Percentiles rank a stretch among this genome's conserved stretches.
Conservation (phyloP, 805 yeast species). For the Grigorovia yakushimaensis region DNA sequence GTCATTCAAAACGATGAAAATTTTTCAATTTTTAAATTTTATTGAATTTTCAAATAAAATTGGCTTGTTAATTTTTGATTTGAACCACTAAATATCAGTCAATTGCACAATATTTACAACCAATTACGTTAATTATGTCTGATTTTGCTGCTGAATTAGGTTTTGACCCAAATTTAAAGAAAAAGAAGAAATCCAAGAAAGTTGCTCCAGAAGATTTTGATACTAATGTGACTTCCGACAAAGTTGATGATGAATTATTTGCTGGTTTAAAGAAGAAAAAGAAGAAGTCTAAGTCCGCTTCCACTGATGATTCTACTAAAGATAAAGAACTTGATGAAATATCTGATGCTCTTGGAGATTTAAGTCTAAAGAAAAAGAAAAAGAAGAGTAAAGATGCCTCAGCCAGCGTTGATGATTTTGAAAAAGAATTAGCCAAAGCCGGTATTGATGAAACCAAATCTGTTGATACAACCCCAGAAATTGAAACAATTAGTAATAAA, state of each 20-base stretch:
- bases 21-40: not conserved
- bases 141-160: slow-evolving; percentile 38
- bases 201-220: slow-evolving; percentile 31
- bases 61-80: not conserved
- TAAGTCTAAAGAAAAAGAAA: slow-evolving; percentile 74
- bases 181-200: slow-evolving; percentile 66
- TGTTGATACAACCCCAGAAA: slow-evolving; percentile 25
- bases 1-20: not conserved
- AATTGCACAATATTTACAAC: not conserved
- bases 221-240: slow-evolving; percentile 31
- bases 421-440: slow-evolving; percentile 80
- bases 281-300: slow-evolving; percentile 51
- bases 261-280: slow-evolving; percentile 79
- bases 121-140: slow-evolving; percentile 15
- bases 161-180: slow-evolving; percentile 65
- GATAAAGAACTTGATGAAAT: slow-evolving; percentile 30
- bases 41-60: not conserved
- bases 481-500: slow-evolving; percentile 29
- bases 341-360: slow-evolving; percentile 57
- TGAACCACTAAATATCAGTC: not conserved
- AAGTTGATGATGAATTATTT: slow-evolving; percentile 49
- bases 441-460: slow-evolving; percentile 54
- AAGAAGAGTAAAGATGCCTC: slow-evolving; percentile 49
- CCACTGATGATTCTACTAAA: slow-evolving; percentile 30
- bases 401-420: slow-evolving; percentile 68